Evolutionary conservation across 495 filamentous ascomycete genomes (phyloP).

Genomic region (Neurospora discreta): DNA sequence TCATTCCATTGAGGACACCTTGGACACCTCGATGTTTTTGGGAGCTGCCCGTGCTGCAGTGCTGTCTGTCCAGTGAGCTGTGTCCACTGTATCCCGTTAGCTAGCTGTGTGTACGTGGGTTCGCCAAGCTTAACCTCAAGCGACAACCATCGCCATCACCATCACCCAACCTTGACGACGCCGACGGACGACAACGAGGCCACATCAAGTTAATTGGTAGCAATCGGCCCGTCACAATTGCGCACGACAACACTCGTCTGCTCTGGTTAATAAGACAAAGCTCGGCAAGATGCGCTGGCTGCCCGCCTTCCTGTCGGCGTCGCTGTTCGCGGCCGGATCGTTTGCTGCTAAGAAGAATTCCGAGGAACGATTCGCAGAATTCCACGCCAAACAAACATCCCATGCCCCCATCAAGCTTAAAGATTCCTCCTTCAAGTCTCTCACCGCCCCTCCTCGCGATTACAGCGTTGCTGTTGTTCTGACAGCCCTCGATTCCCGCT

Average conservation of each 20-base stretch:
- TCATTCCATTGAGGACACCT: constrained; percentile 15
- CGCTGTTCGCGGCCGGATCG: constrained; percentile 40
- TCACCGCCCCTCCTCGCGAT: constrained; percentile 69
- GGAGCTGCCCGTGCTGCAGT: not conserved
- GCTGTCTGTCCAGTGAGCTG: not conserved
- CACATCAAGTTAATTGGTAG: constrained; percentile 4
- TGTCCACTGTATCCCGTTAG: not conserved
- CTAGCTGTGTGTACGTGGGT: not conserved
- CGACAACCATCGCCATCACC: not conserved
- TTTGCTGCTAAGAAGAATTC: constrained; percentile 47
- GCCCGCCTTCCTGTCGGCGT: constrained; percentile 44
- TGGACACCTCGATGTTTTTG: not conserved
- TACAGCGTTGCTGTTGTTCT: constrained; percentile 75
- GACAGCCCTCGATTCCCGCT: constrained; percentile 76
- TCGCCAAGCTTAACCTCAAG: not conserved
- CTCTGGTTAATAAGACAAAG: constrained; percentile 3
- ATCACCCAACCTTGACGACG: constrained; percentile 6
- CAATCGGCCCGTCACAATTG: constrained; percentile 11
- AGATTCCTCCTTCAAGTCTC: constrained; percentile 60
- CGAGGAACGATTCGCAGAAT: constrained; percentile 50
- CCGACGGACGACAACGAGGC: constrained; percentile 2
- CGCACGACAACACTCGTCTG: not conserved
- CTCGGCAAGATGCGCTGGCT: constrained; percentile 40
- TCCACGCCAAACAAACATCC: constrained; percentile 54
- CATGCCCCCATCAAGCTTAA: constrained; percentile 62